Percentiles rank a stretch among this genome's conserved stretches.
Evolutionary conservation across 805 yeast genomes (phyloP).

Genomic region (Grigorovia transvaalensis): DNA sequence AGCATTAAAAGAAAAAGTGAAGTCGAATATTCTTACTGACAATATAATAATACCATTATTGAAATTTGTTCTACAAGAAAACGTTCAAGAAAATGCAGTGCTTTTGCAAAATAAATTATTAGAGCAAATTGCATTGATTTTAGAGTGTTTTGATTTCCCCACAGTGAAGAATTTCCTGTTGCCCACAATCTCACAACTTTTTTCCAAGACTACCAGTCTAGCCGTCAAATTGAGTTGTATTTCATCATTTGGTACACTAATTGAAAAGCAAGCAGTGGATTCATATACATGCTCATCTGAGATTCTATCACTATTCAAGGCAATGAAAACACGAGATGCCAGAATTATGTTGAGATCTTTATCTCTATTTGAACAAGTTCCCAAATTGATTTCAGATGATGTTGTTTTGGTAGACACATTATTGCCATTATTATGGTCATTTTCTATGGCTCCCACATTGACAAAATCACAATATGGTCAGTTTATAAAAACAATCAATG

Average conservation of each 20-base stretch:
- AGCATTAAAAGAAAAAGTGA: conserved; percentile 39
- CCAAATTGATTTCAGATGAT: conserved; percentile 37
- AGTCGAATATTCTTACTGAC: conserved; percentile 39
- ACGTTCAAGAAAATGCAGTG: conserved; percentile 15
- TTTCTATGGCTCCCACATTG: conserved; percentile 38
- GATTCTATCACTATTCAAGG: conserved; percentile 65
- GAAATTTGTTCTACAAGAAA: conserved; percentile 17
- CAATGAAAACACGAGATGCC: conserved; percentile 68
- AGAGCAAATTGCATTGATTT: conserved; percentile 31
- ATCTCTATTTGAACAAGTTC: conserved; percentile 30
- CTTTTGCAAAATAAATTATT: conserved; percentile 45
- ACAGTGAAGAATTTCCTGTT: conserved; percentile 65
- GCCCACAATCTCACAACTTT: conserved; percentile 61
- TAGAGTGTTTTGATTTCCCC: conserved; percentile 50
- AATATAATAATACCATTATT: conserved; percentile 21
- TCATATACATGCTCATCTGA: conserved; percentile 63
- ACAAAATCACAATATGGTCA: conserved; percentile 33
- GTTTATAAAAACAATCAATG: conserved; percentile 32
- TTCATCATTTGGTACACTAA: conserved; percentile 45
- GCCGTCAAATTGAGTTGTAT: conserved; percentile 66
- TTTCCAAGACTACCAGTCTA: conserved; percentile 75
- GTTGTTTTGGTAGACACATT: conserved; percentile 40
- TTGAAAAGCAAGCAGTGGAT: conserved; percentile 55
- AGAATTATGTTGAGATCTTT: conserved; percentile 45
- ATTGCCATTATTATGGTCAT: conserved; percentile 42